Base-by-base conservation (phyloP, 2,329 filamentous ascomycete genomes). In the Ilyonectria sp. region DNA sequence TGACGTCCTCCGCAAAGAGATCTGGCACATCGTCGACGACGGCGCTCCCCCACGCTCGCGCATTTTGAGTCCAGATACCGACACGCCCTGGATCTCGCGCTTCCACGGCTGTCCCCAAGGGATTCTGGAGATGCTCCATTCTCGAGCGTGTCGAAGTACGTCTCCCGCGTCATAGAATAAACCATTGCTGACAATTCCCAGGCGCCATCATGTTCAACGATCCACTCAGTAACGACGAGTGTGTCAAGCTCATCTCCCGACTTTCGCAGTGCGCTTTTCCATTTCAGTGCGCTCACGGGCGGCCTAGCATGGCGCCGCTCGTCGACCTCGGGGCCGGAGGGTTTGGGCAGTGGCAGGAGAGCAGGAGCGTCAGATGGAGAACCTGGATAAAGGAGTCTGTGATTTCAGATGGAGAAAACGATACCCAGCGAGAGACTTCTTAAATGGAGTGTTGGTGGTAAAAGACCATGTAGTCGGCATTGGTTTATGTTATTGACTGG, bases 181-280 rank as follows among this genome's bases (percentile, higher is more conserved):
- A 26, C 6, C 26, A 11, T 23, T 23, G 5, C 70, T 74, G 49
- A 76, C 63, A 10, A 50, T 15, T 29, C 19, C 0, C 17, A 86
- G 85, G 83, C 40, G 93, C 94, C 2, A 90, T 96, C 77, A 95
- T 95, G 93, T 97, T 97, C 80, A 95, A 95, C 72, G 94, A 97
- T 74, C 76, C 82, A 6, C 80, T 96, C 8, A 85, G 84, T 0
- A 69, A 77, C 1, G 79, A 84, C 0, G 86, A 94, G 69, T 95
- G 93, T 72, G 71, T 80, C 10, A 76, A 79, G 0, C 79, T 96
- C 37, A 78, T 95, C 0, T 67, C 61, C 2, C 84, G 84, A 3
- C 80, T 96, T n/a, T 85, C 87, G 0, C 76, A 74, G 0, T 94
- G 92, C 71, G 85, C 84, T 0, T 93, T 95, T 69, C 93, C 94